Conservation (phyloP, 1,139 yeast genomes). For the Chernovozyma sophiae-reginae region DNA sequence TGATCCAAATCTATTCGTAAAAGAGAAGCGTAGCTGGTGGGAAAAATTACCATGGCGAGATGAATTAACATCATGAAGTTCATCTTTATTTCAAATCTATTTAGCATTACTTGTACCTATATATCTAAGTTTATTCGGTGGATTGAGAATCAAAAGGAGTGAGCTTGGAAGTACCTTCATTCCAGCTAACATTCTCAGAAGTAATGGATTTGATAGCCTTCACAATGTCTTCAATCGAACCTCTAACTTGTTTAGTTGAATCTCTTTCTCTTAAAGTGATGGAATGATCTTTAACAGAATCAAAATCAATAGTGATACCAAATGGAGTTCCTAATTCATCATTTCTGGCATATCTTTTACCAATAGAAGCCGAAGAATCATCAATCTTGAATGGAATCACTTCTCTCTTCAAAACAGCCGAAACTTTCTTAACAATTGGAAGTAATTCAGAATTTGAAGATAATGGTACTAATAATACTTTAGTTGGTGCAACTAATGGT, state of each 20-base stretch:
- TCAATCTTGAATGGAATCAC: slow-evolving; percentile 95
- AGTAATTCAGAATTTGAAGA: slow-evolving; percentile 78
- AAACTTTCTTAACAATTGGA: slow-evolving; percentile 69
- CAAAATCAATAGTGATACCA: slow-evolving; percentile 97
- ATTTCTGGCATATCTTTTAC: slow-evolving; percentile 97
- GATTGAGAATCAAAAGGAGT: slow-evolving; percentile 58
- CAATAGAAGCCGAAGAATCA: slow-evolving; percentile 96
- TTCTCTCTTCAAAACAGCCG: slow-evolving; percentile 66
- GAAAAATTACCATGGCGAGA: too few species aligned
- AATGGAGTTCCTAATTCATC: slow-evolving; percentile 99
- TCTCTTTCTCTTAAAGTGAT: slow-evolving; percentile 98
- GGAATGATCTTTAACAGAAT: slow-evolving; percentile 82
- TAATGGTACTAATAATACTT: slow-evolving; percentile 92
- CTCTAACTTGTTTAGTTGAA: slow-evolving; percentile 95
- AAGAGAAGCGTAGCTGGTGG: too few species aligned
- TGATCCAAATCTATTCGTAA: slow-evolving; percentile 1
- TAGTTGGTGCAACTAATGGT: slow-evolving; percentile 96
- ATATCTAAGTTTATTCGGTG: slow-evolving; percentile 19
- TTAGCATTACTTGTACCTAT: too few species aligned
- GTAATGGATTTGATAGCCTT: slow-evolving; percentile 76
- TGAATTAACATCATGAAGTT: too few species aligned
- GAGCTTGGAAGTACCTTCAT: slow-evolving; percentile 71
- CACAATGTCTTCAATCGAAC: slow-evolving; percentile 72
- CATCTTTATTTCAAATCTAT: too few species aligned
- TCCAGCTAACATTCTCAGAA: slow-evolving; percentile 75